Evolutionary conservation across 345 rosid genomes (phyloP).

Genomic region (Salix dunnii): DNA sequence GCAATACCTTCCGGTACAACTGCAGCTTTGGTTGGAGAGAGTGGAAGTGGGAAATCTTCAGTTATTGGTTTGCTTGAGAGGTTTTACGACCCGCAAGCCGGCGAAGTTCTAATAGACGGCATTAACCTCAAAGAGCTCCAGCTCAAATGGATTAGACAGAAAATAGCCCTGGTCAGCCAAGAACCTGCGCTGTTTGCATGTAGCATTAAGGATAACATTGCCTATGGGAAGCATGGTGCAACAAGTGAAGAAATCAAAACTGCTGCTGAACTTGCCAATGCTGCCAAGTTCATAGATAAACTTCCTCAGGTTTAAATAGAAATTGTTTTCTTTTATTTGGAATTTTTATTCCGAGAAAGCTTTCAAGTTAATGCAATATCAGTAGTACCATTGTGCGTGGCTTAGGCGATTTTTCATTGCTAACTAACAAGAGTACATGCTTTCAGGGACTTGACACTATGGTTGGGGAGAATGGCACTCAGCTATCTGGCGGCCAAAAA

Average conservation of each 20-base stretch:
- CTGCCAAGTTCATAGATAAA: conserved; percentile 16
- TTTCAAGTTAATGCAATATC: neutral
- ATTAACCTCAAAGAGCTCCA: conserved; percentile 15
- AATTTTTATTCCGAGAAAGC: neutral
- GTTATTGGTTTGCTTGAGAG: conserved; percentile 17
- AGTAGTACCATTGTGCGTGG: too few species aligned
- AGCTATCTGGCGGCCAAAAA: conserved; percentile 32
- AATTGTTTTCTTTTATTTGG: neutral
- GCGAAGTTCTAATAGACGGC: conserved; percentile 18
- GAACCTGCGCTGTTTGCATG: conserved; percentile 15
- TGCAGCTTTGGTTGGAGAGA: conserved; percentile 26
- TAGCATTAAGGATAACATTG: conserved; percentile 16
- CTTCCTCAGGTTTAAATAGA: conserved; percentile 6
- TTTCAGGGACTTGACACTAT: conserved; percentile 22
- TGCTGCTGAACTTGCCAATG: conserved; percentile 20
- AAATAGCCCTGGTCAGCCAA: conserved; percentile 14
- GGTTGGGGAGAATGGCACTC: conserved; percentile 28
- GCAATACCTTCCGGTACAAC: conserved; percentile 13
- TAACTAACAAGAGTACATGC: too few species aligned
- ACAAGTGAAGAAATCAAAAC: conserved; percentile 12
- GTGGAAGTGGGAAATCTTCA: conserved; percentile 23
- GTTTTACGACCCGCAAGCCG: conserved; percentile 16
- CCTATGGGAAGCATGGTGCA: conserved; percentile 15
- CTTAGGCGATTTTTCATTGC: too few species aligned
- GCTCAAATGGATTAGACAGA: conserved; percentile 18